phyloP scores from a whole-genome alignment of 495 filamentous ascomycete genomes.

The Podospora conica region DNA sequence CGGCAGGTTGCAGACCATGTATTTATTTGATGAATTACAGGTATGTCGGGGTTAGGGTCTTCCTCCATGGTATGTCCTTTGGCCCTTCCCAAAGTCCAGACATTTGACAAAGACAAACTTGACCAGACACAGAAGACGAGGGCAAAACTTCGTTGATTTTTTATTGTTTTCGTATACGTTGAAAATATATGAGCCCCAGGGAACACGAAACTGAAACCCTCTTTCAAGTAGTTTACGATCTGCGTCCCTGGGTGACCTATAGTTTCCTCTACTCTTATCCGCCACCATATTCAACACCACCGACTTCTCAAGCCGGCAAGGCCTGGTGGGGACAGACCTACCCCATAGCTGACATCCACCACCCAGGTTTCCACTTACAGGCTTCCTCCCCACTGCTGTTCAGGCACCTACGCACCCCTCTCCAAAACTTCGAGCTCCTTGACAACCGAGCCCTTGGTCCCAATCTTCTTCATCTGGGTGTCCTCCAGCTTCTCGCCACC shows the following conservation, averaged over 20 bases:
- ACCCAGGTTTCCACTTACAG: background rate
- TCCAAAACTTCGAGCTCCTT: conserved; percentile 63
- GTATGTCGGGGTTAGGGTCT: no score
- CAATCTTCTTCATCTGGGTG: conserved; percentile 97
- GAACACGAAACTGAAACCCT: no score
- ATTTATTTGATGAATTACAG: no score
- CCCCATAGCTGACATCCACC: background rate
- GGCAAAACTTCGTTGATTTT: background rate
- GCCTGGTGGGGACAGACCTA: background rate
- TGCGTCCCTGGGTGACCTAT: no score
- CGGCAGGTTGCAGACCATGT: no score
- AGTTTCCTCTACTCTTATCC: background rate
- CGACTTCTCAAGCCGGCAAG: background rate
- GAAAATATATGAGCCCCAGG: background rate
- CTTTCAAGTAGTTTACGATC: background rate
- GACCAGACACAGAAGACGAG: no score
- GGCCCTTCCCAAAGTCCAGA: no score
- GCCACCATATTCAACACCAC: background rate
- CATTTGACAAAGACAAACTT: no score
- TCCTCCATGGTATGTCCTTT: no score
- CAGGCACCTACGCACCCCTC: conserved; percentile 19
- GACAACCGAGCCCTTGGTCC: conserved; percentile 73
- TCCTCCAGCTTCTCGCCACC: conserved; percentile 94
- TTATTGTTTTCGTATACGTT: background rate
- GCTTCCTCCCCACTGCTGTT: background rate